Percentiles rank a stretch among this genome's conserved stretches.
phyloP scores from a whole-genome alignment of 2,329 filamentous ascomycete genomes.

The Verticillium tricorpus region DNA sequence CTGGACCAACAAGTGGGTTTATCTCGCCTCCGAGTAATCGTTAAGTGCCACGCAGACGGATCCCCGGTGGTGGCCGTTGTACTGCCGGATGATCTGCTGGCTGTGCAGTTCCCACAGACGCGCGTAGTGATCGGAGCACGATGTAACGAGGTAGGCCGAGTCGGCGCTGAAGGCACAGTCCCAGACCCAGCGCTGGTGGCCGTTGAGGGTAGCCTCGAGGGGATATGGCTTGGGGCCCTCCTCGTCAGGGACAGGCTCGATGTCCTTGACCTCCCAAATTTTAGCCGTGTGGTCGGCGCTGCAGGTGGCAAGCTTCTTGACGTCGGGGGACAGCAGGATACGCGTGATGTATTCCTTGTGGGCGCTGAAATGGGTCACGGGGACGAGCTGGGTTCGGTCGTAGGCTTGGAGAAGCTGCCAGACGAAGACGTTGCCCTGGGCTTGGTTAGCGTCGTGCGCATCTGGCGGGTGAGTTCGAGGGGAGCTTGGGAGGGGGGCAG shows the following conservation, averaged over 20 bases:
- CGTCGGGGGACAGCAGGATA: conserved; percentile 85
- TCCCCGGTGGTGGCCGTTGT: conserved; percentile 89
- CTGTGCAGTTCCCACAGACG: conserved; percentile 83
- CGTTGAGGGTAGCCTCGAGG: conserved; percentile 80
- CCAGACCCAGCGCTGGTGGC: conserved; percentile 96
- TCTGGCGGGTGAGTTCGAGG: background rate
- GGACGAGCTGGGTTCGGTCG: conserved; percentile 78
- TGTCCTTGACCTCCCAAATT: conserved; percentile 86
- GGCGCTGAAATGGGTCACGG: conserved; percentile 83
- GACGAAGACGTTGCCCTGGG: conserved; percentile 90
- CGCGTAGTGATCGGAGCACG: conserved; percentile 90
- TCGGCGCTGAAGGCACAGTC: conserved; percentile 94
- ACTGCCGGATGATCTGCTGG: conserved; percentile 88
- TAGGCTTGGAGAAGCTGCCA: conserved; percentile 86
- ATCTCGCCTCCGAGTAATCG: conserved; percentile 65
- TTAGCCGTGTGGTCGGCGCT: conserved; percentile 90
- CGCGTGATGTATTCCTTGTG: conserved; percentile 92
- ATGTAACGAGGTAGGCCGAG: conserved; percentile 87
- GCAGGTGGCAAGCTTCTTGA: conserved; percentile 90
- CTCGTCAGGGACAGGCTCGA: conserved; percentile 39
- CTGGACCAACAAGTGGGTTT: conserved; percentile 1
- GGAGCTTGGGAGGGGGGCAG: background rate
- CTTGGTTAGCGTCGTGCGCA: background rate
- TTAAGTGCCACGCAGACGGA: conserved; percentile 91
- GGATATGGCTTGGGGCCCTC: conserved; percentile 59